phyloP scores from a whole-genome alignment of 192 early-diverging fungal genomes.

The Neocallimastix lanati region DNA sequence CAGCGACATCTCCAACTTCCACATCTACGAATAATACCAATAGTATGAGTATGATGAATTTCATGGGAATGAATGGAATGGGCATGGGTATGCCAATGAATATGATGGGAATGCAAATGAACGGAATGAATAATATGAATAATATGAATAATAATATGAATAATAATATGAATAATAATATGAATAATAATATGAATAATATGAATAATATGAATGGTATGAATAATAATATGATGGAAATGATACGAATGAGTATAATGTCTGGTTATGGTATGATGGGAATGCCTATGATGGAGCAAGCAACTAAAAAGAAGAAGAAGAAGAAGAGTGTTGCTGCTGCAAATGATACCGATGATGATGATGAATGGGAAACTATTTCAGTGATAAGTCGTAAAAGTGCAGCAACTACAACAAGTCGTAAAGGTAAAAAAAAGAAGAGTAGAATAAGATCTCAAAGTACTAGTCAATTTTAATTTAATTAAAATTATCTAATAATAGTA shows the following conservation, averaged over 20 bases:
- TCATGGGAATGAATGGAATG: not conserved
- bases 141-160: not conserved
- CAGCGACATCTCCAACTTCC: not conserved
- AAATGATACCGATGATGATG: not conserved
- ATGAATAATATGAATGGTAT: not conserved
- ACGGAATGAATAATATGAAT: not conserved
- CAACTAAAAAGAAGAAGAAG: not conserved
- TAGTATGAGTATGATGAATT: not conserved
- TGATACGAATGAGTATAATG: not conserved
- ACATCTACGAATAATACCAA: not conserved
- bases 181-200: not conserved
- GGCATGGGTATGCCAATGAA: not conserved
- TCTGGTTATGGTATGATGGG: not conserved
- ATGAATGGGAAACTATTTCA: not conserved
- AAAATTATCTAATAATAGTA: too few species aligned
- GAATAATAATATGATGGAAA: not conserved
- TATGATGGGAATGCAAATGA: not conserved
- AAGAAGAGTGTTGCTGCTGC: not conserved
- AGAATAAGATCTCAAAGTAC: not conserved
- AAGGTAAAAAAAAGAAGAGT: not conserved
- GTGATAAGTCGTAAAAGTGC: not conserved
- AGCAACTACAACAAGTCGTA: not conserved
- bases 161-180: not conserved
- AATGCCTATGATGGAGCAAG: not conserved
- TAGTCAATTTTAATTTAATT: too few species aligned